Evolutionary conservation across 768 basidiomycete genomes (phyloP).

Genomic region (Leccinum subgranulosum): DNA sequence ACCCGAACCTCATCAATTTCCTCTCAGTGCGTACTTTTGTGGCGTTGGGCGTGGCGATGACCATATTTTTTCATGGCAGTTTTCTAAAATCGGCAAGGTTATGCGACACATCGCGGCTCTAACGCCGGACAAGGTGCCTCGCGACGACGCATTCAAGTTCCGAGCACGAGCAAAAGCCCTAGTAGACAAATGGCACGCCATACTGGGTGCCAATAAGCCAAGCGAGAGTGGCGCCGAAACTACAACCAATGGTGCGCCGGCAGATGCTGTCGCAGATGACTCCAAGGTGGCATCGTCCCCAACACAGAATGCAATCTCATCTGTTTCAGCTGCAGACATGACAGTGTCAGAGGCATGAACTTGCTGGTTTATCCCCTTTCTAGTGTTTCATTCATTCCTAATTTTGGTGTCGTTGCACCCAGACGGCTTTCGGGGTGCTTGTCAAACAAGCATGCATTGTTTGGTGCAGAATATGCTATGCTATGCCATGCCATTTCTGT

Average conservation of each 20-base stretch:
- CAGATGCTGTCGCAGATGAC: slow-evolving; percentile 21
- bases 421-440: slow-evolving; percentile 7
- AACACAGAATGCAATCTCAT: slow-evolving; percentile 28
- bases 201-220: slow-evolving; percentile 33
- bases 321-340: slow-evolving; percentile 35
- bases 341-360: slow-evolving; percentile 41
- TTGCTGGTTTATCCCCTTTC: slow-evolving; percentile 7
- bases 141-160: slow-evolving; percentile 52
- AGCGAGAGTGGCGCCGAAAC: slow-evolving; percentile 29
- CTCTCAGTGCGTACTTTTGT: slow-evolving; percentile 46
- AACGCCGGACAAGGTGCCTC: slow-evolving; percentile 40
- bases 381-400: slow-evolving; percentile 8
- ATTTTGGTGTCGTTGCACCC: slow-evolving; percentile 16
- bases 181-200: slow-evolving; percentile 45
- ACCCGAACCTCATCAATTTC: slow-evolving; percentile 70
- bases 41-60: slow-evolving; percentile 5
- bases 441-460: slow-evolving; percentile 20
- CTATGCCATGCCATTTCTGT: slow-evolving; percentile 22
- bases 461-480: slow-evolving; percentile 13
- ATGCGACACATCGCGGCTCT: slow-evolving; percentile 60
- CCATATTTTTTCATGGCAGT: slow-evolving; percentile 17
- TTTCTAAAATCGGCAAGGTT: slow-evolving; percentile 55
- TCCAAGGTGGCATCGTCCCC: slow-evolving; percentile 21
- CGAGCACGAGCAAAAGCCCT: slow-evolving; percentile 46
- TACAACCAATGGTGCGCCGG: slow-evolving; percentile 24